Conservation (phyloP, 441 rosid genomes). For the Flueggea neowawraea region DNA sequence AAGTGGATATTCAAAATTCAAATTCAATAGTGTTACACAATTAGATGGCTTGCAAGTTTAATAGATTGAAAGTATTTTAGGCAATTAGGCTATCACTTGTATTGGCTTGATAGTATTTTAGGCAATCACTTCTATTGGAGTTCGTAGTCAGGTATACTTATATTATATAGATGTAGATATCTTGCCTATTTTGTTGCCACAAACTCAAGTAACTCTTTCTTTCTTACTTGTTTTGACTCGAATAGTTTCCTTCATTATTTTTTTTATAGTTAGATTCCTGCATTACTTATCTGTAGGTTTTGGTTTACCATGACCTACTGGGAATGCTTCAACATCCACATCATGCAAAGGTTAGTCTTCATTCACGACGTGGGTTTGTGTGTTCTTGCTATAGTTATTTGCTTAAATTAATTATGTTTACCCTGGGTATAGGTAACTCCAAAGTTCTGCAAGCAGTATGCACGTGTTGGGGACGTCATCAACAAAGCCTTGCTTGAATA, state of each 20-base stretch:
- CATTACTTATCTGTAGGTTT: constrained; percentile 42
- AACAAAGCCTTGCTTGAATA: constrained; percentile 65
- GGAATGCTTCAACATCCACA: constrained; percentile 98
- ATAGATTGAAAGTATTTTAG: no score
- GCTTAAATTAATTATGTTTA: background rate
- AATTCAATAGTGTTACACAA: no score
- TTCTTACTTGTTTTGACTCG: background rate
- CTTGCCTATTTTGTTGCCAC: no score
- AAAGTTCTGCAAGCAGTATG: constrained; percentile 90
- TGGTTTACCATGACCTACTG: constrained; percentile 86
- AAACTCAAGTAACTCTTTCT: no score
- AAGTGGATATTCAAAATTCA: no score
- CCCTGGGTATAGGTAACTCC: constrained; percentile 75
- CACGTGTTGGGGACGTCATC: constrained; percentile 63
- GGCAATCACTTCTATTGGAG: no score
- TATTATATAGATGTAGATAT: no score
- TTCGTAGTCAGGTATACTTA: no score
- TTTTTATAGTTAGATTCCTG: background rate
- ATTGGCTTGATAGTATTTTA: no score
- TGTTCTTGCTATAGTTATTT: background rate
- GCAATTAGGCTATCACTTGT: no score
- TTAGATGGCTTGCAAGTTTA: no score
- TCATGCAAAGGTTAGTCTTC: constrained; percentile 74
- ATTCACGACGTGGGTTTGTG: background rate
- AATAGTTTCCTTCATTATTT: background rate